Evolutionary conservation across 371 early-diverging fungal species (phyloP).

Genomic region (Apophysomyces variabilis): DNA sequence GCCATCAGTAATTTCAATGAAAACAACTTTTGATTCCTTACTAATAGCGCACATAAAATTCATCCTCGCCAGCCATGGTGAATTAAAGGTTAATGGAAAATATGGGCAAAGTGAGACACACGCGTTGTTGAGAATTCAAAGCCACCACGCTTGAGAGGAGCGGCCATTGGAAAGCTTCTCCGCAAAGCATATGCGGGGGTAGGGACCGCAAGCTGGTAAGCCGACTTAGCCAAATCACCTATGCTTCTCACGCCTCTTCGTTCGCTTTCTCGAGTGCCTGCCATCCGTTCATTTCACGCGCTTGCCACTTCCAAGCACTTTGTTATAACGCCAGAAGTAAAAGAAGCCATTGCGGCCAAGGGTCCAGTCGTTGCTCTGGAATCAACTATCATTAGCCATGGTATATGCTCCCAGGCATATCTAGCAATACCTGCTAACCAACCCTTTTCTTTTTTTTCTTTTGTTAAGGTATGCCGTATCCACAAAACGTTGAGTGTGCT

Average conservation of each 20-base stretch:
- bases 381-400: conserved; percentile 93
- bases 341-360: conserved; percentile 60
- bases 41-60: conserved; percentile 90
- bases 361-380: conserved; percentile 92
- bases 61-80: conserved; percentile 55
- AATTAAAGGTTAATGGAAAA: background rate
- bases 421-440: no score
- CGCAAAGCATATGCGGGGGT: no score
- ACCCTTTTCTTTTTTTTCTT: no score
- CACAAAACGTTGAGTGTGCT: conserved; percentile 88
- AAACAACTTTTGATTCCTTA: conserved; percentile 42
- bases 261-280: background rate
- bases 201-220: no score
- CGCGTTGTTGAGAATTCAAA: background rate
- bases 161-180: no score
- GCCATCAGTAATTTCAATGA: background rate
- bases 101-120: background rate
- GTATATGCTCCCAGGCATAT: conserved; percentile 35
- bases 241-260: conserved; percentile 4
- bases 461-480: conserved; percentile 86
- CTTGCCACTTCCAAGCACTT: conserved; percentile 23
- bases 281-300: conserved; percentile 18
- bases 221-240: background rate
- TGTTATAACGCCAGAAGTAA: conserved; percentile 48
- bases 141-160: background rate